phyloP scores from a whole-genome alignment of 75 land plant genomes.

The Gnetum montanum region DNA sequence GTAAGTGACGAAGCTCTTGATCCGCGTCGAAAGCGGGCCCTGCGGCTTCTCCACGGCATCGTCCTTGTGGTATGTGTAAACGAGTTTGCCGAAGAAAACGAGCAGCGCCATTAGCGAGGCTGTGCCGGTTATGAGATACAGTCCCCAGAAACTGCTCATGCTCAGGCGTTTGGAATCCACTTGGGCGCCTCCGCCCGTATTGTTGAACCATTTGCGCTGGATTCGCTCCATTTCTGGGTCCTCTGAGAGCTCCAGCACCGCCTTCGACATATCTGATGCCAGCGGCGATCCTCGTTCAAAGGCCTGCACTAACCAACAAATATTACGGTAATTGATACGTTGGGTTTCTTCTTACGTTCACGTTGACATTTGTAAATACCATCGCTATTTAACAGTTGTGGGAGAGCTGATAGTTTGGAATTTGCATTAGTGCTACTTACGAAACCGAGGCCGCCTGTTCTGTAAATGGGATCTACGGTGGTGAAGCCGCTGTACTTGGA shows the following conservation, averaged over 20 bases:
- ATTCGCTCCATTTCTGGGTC: constrained; percentile 9
- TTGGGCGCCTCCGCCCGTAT: constrained; percentile 1
- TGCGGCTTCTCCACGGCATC: no score
- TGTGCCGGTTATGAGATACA: constrained; percentile 35
- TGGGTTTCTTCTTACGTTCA: background rate
- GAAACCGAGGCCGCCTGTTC: constrained; percentile 56
- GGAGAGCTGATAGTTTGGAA: background rate
- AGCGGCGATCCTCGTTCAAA: constrained; percentile 46
- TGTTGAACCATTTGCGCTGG: constrained; percentile 12
- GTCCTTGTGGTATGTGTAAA: constrained; percentile 8
- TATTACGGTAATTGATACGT: background rate
- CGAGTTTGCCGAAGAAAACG: constrained; percentile 9
- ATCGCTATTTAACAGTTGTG: background rate
- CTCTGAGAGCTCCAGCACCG: constrained; percentile 31
- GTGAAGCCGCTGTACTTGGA: constrained; percentile 26
- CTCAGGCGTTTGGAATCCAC: constrained; percentile 11
- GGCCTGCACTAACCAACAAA: constrained; percentile 12
- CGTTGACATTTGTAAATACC: background rate
- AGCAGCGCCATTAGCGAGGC: constrained; percentile 25
- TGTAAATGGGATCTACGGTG: constrained; percentile 30
- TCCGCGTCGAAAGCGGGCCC: no score
- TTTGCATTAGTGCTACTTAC: constrained; percentile 24
- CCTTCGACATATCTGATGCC: constrained; percentile 24
- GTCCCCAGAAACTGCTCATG: constrained; percentile 52
- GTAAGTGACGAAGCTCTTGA: no score